phyloP scores from a whole-genome alignment of 2,329 filamentous ascomycete species.

The Paracoccidioides brasiliensis region DNA sequence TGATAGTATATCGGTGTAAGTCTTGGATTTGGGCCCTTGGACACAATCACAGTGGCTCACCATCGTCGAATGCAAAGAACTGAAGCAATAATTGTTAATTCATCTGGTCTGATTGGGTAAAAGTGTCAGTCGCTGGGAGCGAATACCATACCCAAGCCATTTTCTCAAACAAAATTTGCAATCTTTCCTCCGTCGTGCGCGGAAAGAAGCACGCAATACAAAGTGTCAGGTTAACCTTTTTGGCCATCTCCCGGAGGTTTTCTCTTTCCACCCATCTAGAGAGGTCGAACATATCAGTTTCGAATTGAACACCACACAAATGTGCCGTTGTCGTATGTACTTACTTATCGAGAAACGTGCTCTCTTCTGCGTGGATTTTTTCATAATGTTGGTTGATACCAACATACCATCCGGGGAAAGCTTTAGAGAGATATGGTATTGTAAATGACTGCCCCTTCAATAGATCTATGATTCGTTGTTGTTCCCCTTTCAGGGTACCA shows the following conservation, averaged over 20 bases:
- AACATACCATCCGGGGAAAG: conserved; percentile 5
- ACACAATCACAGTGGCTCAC: background rate
- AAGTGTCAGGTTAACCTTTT: conserved; percentile 6
- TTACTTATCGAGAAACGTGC: conserved; percentile 4
- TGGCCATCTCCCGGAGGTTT: conserved; percentile 6
- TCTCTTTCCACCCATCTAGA: conserved; percentile 6
- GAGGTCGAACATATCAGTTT: background rate
- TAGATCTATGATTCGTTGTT: conserved; percentile 3
- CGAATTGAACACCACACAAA: background rate
- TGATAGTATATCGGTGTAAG: background rate
- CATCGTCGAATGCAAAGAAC: conserved; percentile 9
- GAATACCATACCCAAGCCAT: conserved; percentile 7
- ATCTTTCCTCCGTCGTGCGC: conserved; percentile 3
- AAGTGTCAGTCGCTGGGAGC: background rate
- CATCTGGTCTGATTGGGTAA: background rate
- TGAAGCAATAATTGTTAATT: background rate
- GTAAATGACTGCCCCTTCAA: conserved; percentile 5
- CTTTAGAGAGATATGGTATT: conserved; percentile 4
- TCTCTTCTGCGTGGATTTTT: conserved; percentile 1
- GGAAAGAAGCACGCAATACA: conserved; percentile 8
- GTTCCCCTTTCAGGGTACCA: background rate
- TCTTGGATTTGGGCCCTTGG: background rate
- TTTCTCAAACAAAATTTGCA: conserved; percentile 6
- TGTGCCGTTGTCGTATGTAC: background rate
- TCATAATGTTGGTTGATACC: conserved; percentile 6